Evolutionary conservation across 2,329 filamentous ascomycete species (phyloP), one percentile per base, ranked within the genome.

Genomic region (Penicillium vulpinum): DNA sequence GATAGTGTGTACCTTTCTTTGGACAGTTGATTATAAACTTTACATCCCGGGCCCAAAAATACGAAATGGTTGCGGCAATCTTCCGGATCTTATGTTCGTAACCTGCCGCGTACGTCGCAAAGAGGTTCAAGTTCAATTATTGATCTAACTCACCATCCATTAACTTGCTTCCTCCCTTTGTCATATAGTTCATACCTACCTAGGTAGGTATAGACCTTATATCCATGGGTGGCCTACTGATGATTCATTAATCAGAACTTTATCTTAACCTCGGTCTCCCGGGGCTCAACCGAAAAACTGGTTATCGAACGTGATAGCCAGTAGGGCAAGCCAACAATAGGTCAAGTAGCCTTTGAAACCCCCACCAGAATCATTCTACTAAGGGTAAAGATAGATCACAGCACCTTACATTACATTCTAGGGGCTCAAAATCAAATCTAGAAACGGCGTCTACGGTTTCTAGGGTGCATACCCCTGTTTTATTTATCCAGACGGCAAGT

Each of bases 1-100:
- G 53, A 48, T 47, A 51, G 52, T 43, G 58, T 58, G 51, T 55
- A 48, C 44, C 52, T 45, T 50, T 56, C 21, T 16, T 38, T 39
- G 15, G 18, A 41, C 21, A 43, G 5, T 22, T 22, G 16, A 18
- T 38, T 22, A 45, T 35, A 18, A 33, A 44, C 9, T 55, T 38
- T n/a, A 33, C n/a, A 24, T 24, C 21, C 13, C 15, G 15, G 15
- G 26, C 10, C 21, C 40, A 29, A 26, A 28, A 16, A 38, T 54
- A 40, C n/a, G n/a, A 36, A 47, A 46, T 47, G 9, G 21, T 47
- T 53, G 31, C 13, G 21, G 44, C 21, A n/a, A 43, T 33, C 9
- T 28, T 26, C 24, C 10, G 13, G 13, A 8, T 31, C 21, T 21
- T 8, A 3, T 40, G 9, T 22, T 31, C 18, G 9, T 38, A 21